Base-by-base conservation (phyloP, 495 filamentous ascomycete genomes). In the Podospora comata region DNA sequence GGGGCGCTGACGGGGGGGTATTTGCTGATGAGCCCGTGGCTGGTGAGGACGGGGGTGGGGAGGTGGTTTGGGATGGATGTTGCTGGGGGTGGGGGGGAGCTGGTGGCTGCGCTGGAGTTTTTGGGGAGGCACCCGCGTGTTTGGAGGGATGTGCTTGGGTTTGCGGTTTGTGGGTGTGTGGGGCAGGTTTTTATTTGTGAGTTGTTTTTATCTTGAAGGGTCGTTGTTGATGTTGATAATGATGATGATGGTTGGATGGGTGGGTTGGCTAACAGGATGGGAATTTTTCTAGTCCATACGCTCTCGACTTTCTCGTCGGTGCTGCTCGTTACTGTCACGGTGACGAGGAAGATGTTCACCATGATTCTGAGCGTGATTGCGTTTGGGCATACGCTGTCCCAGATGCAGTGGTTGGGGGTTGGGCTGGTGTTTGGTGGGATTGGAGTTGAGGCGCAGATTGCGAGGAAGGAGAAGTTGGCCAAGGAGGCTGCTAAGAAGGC, bases 331-430 rank as follows among this genome's bases (percentile, higher is more conserved):
- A 99, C 95, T 11, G 93, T 99, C 0, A 99, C 94, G 2, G 95
- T 99, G 13, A 99, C 95, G 58, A 85, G 95, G 70, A 99, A 99
- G 82, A 99, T 99, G 96, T 85, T 97, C 75, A 97, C 93, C 67
- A 99, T 99, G 95, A 91, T 98, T 68, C 84, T 99, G 57, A 94
- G 91, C 68, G 95, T 99, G 28, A 82, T 98, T 64, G 92, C 91
- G 83, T 99, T 97, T 79, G 95, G 96, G 32, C 96, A 99, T 76
- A 85, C 85, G 63, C 82, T 99, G 64, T 90, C 85, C 23, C 78
- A 82, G 48, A 96, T 94, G 83, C 95, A 99, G 80, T 80, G 92
- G 91, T 82, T 97, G 30, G 95, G 95, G 64, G 93, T 99, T 55
- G 89, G 85, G 0, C 84, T 99, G 67, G 95, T 99, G 4, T 99